Conservation (phyloP, 1,284 basidiomycete species). For the Porphyrellus sp. region DNA sequence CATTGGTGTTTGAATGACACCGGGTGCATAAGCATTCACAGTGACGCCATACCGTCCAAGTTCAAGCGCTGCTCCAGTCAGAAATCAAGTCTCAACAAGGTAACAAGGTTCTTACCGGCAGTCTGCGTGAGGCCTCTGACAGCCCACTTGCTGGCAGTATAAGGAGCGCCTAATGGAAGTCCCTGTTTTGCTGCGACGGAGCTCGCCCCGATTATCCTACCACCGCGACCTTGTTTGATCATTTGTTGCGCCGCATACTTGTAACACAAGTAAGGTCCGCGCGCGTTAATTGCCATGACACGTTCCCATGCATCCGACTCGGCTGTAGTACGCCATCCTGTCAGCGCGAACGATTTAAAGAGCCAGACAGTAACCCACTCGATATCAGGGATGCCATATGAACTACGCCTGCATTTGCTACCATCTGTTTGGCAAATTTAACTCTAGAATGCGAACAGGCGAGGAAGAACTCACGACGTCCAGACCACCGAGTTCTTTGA, state of each 20-base stretch:
- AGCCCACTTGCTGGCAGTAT: constrained; percentile 4
- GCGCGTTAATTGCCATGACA: background rate
- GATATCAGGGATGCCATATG: background rate
- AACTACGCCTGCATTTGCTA: background rate
- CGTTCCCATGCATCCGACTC: background rate
- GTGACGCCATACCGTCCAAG: background rate
- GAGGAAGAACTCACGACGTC: constrained; percentile 7
- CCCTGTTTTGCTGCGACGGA: background rate
- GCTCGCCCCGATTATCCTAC: constrained; percentile 3
- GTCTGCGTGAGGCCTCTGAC: constrained; percentile 5
- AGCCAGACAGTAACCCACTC: background rate
- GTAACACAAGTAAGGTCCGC: background rate
- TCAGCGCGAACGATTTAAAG: background rate
- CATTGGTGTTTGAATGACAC: background rate
- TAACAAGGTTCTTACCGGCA: background rate
- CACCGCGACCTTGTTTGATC: constrained; percentile 6
- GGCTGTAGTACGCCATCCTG: background rate
- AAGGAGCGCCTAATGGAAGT: background rate
- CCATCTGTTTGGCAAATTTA: background rate
- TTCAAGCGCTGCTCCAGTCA: constrained; percentile 4
- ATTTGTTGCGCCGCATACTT: background rate
- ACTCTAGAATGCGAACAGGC: too few species aligned
- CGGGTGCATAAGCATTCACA: background rate
- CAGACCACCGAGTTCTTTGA: constrained; percentile 6
- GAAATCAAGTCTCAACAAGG: background rate